Evolutionary conservation across 306 rosid genomes (phyloP).

Genomic region (Glycine soja): DNA sequence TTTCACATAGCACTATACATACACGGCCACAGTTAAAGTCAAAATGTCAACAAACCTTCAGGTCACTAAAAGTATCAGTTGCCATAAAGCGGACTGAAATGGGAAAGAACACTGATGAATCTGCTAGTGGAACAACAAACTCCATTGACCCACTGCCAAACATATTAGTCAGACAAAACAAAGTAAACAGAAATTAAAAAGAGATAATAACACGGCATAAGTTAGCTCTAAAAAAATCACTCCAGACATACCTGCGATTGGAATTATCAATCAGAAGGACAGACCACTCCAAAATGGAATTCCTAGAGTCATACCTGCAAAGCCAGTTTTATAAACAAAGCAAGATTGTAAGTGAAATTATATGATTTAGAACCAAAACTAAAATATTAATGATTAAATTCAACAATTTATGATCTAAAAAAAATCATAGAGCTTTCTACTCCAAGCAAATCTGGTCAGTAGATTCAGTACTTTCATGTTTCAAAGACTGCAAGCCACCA

Average conservation of each 20-base stretch:
- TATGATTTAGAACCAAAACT: not conserved
- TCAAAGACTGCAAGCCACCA: not conserved
- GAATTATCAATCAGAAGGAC: conserved; percentile 86
- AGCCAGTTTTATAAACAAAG: conserved; percentile 32
- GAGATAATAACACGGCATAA: not conserved
- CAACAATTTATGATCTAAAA: conserved; percentile 1
- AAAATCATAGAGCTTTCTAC: not conserved
- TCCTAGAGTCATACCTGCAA: conserved; percentile 88
- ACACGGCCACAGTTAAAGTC: conserved; percentile 2
- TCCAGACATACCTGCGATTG: conserved; percentile 77
- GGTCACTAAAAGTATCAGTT: conserved; percentile 80
- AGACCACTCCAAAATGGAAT: conserved; percentile 90
- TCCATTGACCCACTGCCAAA: conserved; percentile 91
- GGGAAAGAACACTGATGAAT: conserved; percentile 87
- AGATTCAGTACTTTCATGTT: conserved; percentile 2
- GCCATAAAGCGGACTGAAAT: conserved; percentile 85
- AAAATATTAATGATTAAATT: conserved; percentile 7
- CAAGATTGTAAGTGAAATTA: conserved; percentile 12
- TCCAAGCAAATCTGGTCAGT: conserved; percentile 10
- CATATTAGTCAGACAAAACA: conserved; percentile 44
- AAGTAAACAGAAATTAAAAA: not conserved
- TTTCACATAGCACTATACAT: not conserved
- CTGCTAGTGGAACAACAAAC: conserved; percentile 90
- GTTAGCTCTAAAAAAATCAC: conserved; percentile 4
- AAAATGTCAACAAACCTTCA: conserved; percentile 68